A percentile compares a stretch with the other conserved stretches of the same genome.
These are phyloP conservation scores for Ophiostoma triangulosporum DNA, from an alignment of 2,329 filamentous ascomycete genomes.

Conservation along the genomic window DNA sequence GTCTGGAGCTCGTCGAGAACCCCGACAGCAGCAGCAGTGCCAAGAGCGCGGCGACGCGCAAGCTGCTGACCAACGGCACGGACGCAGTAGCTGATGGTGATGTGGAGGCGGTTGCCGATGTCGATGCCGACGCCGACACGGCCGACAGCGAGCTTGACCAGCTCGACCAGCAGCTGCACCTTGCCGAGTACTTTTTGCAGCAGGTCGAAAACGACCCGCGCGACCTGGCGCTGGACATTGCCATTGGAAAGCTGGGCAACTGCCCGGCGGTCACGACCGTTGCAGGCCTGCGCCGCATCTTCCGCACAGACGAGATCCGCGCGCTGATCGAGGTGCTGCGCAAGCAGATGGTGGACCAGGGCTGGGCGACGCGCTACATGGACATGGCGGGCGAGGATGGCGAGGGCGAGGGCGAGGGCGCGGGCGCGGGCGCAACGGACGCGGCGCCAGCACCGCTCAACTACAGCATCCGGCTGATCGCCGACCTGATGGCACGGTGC, in stretches of 20 bases:
- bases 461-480: constrained; percentile 55
- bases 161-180: constrained; percentile 50
- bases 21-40: constrained; percentile 24
- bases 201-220: constrained; percentile 46
- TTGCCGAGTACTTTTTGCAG: constrained; percentile 53
- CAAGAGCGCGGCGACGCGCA: constrained; percentile 19
- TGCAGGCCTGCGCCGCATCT: constrained; percentile 46
- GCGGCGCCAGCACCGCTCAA: constrained; percentile 41
- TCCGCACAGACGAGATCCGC: constrained; percentile 54
- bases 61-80: constrained; percentile 20
- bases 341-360: constrained; percentile 58
- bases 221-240: constrained; percentile 50
- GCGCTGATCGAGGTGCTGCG: constrained; percentile 60
- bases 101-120: constrained; percentile 15
- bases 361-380: constrained; percentile 62
- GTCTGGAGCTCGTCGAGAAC: constrained; percentile 46
- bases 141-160: constrained; percentile 44
- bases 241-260: constrained; percentile 55
- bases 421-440: constrained; percentile 7
- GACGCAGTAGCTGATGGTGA: no score
- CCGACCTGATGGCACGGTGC: constrained; percentile 57
- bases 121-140: constrained; percentile 22
- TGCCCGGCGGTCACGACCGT: constrained; percentile 49
- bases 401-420: constrained; percentile 17
- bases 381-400: constrained; percentile 36